Conservation (phyloP, 2,329 filamentous ascomycete species). For the Colletotrichum graminicola region DNA sequence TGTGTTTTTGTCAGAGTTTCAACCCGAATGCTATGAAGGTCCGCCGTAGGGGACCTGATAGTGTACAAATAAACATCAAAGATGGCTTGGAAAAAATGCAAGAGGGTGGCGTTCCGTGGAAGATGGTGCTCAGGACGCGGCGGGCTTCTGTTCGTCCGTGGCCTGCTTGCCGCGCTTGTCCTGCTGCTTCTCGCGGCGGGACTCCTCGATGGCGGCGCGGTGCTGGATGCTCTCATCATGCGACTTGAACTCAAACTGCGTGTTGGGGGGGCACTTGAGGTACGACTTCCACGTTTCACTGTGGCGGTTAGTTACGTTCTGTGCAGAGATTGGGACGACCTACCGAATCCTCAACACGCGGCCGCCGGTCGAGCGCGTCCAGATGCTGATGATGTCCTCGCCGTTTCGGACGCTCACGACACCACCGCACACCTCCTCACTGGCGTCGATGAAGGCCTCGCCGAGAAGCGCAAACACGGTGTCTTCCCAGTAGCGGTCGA, state of each 20-base stretch:
- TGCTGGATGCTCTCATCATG: constrained; percentile 97
- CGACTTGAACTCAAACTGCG: constrained; percentile 93
- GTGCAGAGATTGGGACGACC: constrained; percentile 48
- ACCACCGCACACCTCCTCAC: constrained; percentile 93
- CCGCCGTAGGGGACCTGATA: constrained; percentile 32
- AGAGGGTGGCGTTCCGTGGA: constrained; percentile 32
- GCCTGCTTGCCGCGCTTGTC: constrained; percentile 56
- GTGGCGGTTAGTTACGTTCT: constrained; percentile 24
- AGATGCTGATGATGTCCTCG: constrained; percentile 97
- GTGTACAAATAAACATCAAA: constrained; percentile 44
- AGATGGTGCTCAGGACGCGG: constrained; percentile 29
- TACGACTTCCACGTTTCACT: constrained; percentile 96
- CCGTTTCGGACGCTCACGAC: constrained; percentile 95
- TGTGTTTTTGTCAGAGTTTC: constrained; percentile 36
- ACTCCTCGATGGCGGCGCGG: constrained; percentile 89
- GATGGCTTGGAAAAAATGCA: constrained; percentile 41
- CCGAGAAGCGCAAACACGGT: constrained; percentile 90
- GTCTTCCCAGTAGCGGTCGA: constrained; percentile 97
- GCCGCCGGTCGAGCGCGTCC: constrained; percentile 93
- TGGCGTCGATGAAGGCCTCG: constrained; percentile 92
- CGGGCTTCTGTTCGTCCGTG: constrained; percentile 48
- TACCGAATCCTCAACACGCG: constrained; percentile 97
- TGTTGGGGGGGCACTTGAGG: constrained; percentile 87
- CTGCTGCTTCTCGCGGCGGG: constrained; percentile 84
- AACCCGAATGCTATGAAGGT: constrained; percentile 40